Evolutionary conservation across 495 filamentous ascomycete genomes (phyloP).

Genomic region (Xylaria curta): DNA sequence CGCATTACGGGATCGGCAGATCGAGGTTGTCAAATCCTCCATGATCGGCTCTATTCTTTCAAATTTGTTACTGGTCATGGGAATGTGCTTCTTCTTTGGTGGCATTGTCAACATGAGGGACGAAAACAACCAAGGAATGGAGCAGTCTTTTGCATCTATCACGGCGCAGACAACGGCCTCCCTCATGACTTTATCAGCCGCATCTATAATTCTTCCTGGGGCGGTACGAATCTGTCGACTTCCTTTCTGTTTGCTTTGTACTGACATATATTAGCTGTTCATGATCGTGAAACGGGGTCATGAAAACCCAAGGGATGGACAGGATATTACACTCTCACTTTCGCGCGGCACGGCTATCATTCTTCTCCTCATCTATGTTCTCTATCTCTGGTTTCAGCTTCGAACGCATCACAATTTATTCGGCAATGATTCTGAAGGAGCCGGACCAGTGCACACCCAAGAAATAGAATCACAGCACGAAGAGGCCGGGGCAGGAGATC

Average conservation of each 20-base stretch:
- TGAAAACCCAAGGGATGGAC: conserved; percentile 44
- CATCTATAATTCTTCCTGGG: conserved; percentile 93
- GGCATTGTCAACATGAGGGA: conserved; percentile 67
- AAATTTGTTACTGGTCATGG: conserved; percentile 92
- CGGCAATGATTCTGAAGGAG: conserved; percentile 62
- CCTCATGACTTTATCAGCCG: conserved; percentile 88
- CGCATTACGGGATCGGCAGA: conserved; percentile 81
- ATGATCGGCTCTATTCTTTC: conserved; percentile 98
- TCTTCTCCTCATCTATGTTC: conserved; percentile 82
- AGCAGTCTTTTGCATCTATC: conserved; percentile 83
- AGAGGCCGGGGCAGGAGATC: conserved; percentile 39
- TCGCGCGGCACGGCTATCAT: conserved; percentile 93
- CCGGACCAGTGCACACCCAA: conserved; percentile 19
- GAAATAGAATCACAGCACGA: conserved; percentile 33
- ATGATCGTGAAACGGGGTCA: conserved; percentile 47
- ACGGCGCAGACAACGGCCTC: conserved; percentile 97
- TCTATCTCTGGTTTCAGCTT: conserved; percentile 93
- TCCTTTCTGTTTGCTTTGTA: conserved; percentile 19
- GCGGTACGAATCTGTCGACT: conserved; percentile 66
- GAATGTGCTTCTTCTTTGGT: conserved; percentile 94
- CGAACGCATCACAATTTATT: conserved; percentile 82
- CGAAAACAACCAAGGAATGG: conserved; percentile 49
- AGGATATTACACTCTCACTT: conserved; percentile 71
- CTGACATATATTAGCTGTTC: conserved; percentile 46
- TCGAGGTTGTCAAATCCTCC: conserved; percentile 94